Evolutionary conservation across 257 asterid species (phyloP), one percentile per base, ranked within the genome.

Genomic region (Ehretia macrophylla): DNA sequence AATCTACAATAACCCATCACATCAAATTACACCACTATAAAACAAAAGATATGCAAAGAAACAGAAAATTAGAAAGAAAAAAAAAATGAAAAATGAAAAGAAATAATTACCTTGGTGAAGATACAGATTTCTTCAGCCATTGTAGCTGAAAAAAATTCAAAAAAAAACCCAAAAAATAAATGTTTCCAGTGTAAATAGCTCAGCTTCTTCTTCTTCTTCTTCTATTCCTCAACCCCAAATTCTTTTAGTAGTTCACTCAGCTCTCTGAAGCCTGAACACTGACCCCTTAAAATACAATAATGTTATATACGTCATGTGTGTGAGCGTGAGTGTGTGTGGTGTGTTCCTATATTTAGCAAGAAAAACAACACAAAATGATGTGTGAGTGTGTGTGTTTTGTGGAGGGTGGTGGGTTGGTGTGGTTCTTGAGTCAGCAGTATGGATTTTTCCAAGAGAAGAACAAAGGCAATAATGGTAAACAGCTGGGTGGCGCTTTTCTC

Each of bases 41-140:
- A 42, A 14, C 47, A 42, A 10, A 50, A 8, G 22, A n/a, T n/a
- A 19, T 13, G 4, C 1, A 19, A 9, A 17, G 11, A 48, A 48
- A 6, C 17, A 54, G 4, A 19, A n/a, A 57, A 46, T 55, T 0
- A 35, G 11, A 44, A 14, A 12, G 17, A 32, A 0, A 0, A 14
- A 45, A 44, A 50, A 16, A 10, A 16, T 12, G 32, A n/a, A 11
- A 17, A 49, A 1, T 5, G 62, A 17, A 45, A 45, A 22, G 10
- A 32, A 14, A 73, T 13, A 53, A 86, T 66, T 58, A 90, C 98
- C 95, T 87, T 87, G 49, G 86, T 72, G 82, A 85, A 72, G 59
- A 85, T 39, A 66, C 93, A 83, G 61, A 85, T 79, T 56, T 77
- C 86, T 68, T 85, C 96, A 27, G 89, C 95, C 96, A 87, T 90